Evolutionary conservation across 2,329 filamentous ascomycete species (phyloP), one percentile per base, ranked within the genome.

Genomic region (Colletotrichum sp.): DNA sequence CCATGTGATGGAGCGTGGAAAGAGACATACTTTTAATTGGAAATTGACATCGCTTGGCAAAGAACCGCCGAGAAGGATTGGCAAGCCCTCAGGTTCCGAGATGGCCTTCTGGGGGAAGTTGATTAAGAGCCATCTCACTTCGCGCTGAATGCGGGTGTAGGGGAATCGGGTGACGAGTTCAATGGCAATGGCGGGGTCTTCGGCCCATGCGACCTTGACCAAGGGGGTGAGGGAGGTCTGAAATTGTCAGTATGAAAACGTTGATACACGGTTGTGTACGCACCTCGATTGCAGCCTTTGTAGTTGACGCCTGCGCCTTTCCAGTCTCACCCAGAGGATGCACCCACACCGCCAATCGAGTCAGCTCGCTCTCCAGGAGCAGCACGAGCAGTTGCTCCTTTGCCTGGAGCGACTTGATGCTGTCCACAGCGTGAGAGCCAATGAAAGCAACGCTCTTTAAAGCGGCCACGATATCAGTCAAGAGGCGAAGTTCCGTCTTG

Each of bases 341-440:
- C 39, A 98, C 90, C 98, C 98, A 99, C 8, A 99, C 97, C 59
- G 90, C 92, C 55, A 99, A 88, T 59, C 96, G 93, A 5, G 91
- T 90, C 80, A 96, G 93, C 84, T 99, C 97, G 80, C 95, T 97
- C 75, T 96, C 93, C 26, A 99, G 88, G 6, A 99, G 88, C 7
- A 96, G 84, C 24, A 94, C 89, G 26, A 99, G 87, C n/a, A 99
- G 87, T 76, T 95, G 93, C 81, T 98, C 95, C 84, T 98, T 99
- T 12, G 91, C 86, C 72, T 94, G 92, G 55, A 98, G 86, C 1
- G 93, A 92, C 78, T 92, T 93, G 74, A 92, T 87, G 8, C 90
- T 89, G 39, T 90, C 89, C 2, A 87, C 83, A 74, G 86, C 81
- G 52, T 88, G 85, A 2, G 86, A 83, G 6, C 92, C 93, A 43